A percentile compares a stretch with the other conserved stretches of the same genome.
Evolutionary conservation across 2,329 filamentous ascomycete genomes (phyloP).

Genomic region (Karstenula rhodostoma): DNA sequence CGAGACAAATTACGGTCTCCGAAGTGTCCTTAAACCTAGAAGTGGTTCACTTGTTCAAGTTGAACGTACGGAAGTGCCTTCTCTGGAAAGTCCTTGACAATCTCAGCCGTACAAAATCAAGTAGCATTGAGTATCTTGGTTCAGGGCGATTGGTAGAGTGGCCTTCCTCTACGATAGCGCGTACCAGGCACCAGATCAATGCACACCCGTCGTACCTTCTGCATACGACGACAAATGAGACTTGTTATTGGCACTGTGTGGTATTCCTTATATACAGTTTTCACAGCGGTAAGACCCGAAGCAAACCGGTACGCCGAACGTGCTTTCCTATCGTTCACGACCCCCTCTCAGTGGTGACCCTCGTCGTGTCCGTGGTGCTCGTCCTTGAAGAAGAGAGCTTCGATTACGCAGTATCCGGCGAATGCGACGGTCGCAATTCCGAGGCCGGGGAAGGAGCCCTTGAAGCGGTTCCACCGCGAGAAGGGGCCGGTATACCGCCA

Average conservation of each 20-base stretch:
- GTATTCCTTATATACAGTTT: constrained; percentile 47
- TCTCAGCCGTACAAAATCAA: too few species aligned
- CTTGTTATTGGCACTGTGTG: constrained; percentile 29
- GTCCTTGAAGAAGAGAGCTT: constrained; percentile 84
- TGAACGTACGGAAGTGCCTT: too few species aligned
- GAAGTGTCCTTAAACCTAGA: too few species aligned
- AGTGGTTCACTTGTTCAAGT: too few species aligned
- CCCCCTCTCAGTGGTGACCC: constrained; percentile 27
- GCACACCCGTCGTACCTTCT: too few species aligned
- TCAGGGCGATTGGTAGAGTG: too few species aligned
- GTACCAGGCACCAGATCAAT: too few species aligned
- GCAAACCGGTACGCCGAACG: constrained; percentile 42
- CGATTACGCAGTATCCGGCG: constrained; percentile 85
- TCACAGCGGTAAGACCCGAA: constrained; percentile 35
- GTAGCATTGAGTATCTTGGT: too few species aligned
- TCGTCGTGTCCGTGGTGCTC: constrained; percentile 48
- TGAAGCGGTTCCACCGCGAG: constrained; percentile 88
- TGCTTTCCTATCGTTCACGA: constrained; percentile 21
- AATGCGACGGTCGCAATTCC: constrained; percentile 94
- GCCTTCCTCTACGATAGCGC: too few species aligned
- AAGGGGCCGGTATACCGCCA: constrained; percentile 95
- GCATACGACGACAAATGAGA: constrained; percentile 1
- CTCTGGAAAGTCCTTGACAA: too few species aligned
- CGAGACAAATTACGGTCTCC: too few species aligned
- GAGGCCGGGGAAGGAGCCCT: constrained; percentile 83